Conservation (phyloP, 306 rosid species). For the Cucurbita argyrosperma region DNA sequence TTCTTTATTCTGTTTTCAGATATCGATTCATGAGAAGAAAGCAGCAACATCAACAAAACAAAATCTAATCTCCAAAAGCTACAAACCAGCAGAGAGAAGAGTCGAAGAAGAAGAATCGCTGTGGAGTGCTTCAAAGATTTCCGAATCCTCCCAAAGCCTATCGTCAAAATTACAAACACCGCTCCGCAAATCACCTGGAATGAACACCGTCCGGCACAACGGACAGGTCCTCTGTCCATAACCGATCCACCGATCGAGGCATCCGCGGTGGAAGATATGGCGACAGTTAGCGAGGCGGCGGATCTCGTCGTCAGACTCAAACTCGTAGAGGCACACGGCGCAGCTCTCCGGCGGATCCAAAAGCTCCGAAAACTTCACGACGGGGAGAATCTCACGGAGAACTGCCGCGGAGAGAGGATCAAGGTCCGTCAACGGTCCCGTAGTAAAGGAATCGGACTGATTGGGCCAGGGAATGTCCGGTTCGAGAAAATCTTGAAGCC, state of each 20-base stretch:
- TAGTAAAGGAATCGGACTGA: neutral
- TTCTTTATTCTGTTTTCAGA: neutral
- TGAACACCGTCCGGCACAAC: constrained; percentile 54
- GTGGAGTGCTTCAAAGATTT: constrained; percentile 39
- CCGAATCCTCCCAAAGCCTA: constrained; percentile 47
- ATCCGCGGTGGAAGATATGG: constrained; percentile 60
- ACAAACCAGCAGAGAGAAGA: constrained; percentile 16
- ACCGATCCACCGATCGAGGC: constrained; percentile 90
- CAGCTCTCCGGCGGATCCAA: constrained; percentile 51
- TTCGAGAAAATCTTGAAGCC: constrained; percentile 47
- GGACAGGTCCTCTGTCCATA: constrained; percentile 79
- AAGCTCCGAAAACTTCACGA: constrained; percentile 48
- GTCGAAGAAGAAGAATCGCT: constrained; percentile 14
- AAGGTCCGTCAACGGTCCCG: constrained; percentile 18
- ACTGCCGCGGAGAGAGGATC: constrained; percentile 34
- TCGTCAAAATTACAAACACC: constrained; percentile 26
- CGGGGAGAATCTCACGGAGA: constrained; percentile 48
- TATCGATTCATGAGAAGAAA: neutral
- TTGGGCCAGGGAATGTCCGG: constrained; percentile 36
- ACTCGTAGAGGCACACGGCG: constrained; percentile 68
- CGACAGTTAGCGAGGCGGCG: constrained; percentile 59
- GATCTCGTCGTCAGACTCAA: constrained; percentile 63
- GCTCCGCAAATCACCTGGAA: constrained; percentile 44
- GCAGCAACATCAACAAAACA: neutral
- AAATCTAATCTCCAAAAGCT: constrained; percentile 4